Evolutionary conservation across 2,329 filamentous ascomycete species (phyloP).

Genomic region (Pleoardoris graminearum): DNA sequence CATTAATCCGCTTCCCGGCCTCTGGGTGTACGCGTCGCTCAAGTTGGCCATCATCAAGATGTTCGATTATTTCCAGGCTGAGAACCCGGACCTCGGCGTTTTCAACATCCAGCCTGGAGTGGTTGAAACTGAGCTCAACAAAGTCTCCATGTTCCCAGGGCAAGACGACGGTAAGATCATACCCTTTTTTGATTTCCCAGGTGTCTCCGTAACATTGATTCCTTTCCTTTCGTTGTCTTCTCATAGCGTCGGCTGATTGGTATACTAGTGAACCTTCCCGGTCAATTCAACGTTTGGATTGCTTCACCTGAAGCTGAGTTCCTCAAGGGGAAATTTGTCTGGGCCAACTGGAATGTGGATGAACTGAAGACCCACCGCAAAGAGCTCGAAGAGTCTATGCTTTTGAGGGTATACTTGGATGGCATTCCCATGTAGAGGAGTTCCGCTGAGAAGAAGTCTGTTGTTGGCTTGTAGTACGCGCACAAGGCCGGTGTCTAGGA

Average conservation of each 20-base stretch:
- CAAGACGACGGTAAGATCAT: not conserved
- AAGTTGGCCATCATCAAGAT: not conserved
- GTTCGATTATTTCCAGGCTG: not conserved
- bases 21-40: not conserved
- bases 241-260: not conserved
- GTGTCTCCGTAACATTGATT: not conserved
- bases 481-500: too few relatives aligned
- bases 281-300: conserved; percentile 1
- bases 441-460: too few relatives aligned
- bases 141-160: too few relatives aligned
- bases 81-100: not conserved
- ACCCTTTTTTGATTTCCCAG: not conserved
- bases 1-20: not conserved
- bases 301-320: conserved; percentile 1
- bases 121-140: too few relatives aligned
- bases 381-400: not conserved
- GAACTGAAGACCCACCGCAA: not conserved
- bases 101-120: conserved; percentile 2
- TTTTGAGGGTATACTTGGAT: conserved; percentile 1
- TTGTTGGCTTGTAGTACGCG: too few relatives aligned
- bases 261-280: not conserved
- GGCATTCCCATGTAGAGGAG: too few relatives aligned
- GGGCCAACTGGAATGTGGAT: conserved; percentile 1
- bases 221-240: too few relatives aligned
- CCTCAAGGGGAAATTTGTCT: not conserved